A percentile compares a stretch with the other conserved stretches of the same genome.
These are phyloP conservation scores for Blumeria hordei DNA, from an alignment of 2,329 filamentous ascomycete genomes.

Conservation along the genomic window DNA sequence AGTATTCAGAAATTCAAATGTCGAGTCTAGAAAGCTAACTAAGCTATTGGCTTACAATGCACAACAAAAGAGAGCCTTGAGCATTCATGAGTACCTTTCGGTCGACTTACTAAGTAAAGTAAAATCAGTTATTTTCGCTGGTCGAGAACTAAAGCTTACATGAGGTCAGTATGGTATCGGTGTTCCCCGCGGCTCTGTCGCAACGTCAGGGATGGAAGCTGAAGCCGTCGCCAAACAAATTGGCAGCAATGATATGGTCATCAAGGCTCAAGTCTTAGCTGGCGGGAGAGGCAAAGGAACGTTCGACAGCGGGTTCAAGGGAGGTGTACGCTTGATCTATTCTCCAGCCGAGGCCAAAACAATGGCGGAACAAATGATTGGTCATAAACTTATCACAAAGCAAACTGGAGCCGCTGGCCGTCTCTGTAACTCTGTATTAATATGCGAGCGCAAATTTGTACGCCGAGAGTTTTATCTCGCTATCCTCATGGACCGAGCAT, in stretches of 20 bases:
- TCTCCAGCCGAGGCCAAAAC: slow-evolving; percentile 90
- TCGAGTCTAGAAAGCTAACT: slow-evolving; percentile 6
- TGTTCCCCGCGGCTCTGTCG: slow-evolving; percentile 74
- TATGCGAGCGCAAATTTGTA: slow-evolving; percentile 98
- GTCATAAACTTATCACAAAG: slow-evolving; percentile 98
- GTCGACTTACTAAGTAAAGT: slow-evolving; percentile 66
- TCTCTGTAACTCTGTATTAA: slow-evolving; percentile 93
- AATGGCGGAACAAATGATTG: slow-evolving; percentile 98
- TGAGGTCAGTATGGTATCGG: slow-evolving; percentile 68
- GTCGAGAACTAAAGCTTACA: slow-evolving; percentile 10
- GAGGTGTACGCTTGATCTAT: slow-evolving; percentile 96
- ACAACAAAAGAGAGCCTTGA: slow-evolving; percentile 69
- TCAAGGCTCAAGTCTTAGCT: slow-evolving; percentile 97
- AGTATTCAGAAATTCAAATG: slow-evolving; percentile 14
- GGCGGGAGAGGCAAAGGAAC: slow-evolving; percentile 93
- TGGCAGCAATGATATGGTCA: slow-evolving; percentile 89
- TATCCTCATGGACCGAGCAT: slow-evolving; percentile 87
- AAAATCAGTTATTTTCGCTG: slow-evolving; percentile 7
- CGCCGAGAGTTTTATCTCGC: slow-evolving; percentile 98
- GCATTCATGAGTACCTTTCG: slow-evolving; percentile 96
- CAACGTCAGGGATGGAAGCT: slow-evolving; percentile 62
- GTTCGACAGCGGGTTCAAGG: slow-evolving; percentile 97
- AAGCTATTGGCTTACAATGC: slow-evolving; percentile 37
- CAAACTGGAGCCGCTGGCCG: slow-evolving; percentile 87
- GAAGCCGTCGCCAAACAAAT: slow-evolving; percentile 79